Conservation (phyloP, 2,329 filamentous ascomycete species). For the Nigrospora osmanthi region DNA sequence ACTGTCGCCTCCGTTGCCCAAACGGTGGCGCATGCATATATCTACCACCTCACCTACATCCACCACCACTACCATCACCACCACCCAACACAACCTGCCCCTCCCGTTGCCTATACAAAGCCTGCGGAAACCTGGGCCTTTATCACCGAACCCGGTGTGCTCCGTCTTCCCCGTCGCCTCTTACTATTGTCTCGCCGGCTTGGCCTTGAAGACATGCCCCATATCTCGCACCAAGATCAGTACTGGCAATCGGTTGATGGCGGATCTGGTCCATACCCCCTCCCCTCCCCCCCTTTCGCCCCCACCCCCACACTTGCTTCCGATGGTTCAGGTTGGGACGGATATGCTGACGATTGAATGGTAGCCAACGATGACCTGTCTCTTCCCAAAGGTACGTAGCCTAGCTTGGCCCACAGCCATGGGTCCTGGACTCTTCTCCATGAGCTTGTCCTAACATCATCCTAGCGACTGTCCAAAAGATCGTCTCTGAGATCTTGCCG, state of each 20-base stretch:
- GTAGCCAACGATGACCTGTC: slow-evolving; percentile 57
- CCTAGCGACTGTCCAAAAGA: slow-evolving; percentile 66
- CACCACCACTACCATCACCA: no score
- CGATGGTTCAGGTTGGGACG: not conserved
- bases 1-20: no score
- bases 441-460: slow-evolving; percentile 15
- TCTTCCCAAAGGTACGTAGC: slow-evolving; percentile 50
- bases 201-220: slow-evolving; percentile 5
- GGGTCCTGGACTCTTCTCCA: not conserved
- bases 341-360: slow-evolving; percentile 22
- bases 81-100: no score
- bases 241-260: slow-evolving; percentile 2
- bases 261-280: not conserved
- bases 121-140: no score
- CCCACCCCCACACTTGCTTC: slow-evolving; percentile 2
- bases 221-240: slow-evolving; percentile 1
- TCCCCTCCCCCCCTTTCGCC: not conserved
- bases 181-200: not conserved
- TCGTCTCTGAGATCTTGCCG: slow-evolving; percentile 88
- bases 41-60: no score
- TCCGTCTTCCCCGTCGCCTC: no score
- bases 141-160: no score
- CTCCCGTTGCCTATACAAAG: no score
- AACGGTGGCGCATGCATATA: no score
- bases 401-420: not conserved